Evolutionary conservation across 305 asterid genomes (phyloP).

Genomic region (Vinca major): DNA sequence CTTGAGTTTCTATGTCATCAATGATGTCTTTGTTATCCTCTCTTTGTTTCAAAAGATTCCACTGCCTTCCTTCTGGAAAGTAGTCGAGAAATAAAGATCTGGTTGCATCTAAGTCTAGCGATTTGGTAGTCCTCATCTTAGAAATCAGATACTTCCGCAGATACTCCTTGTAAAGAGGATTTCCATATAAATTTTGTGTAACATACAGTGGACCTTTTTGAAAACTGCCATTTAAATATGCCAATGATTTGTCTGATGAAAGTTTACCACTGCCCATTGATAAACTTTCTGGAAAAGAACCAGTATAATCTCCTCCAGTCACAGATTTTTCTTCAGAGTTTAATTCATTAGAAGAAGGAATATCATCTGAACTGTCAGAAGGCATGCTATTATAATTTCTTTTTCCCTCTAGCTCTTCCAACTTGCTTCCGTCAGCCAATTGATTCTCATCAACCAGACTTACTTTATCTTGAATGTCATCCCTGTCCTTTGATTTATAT

Average conservation of each 20-base stretch:
- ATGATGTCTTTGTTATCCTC: slow-evolving; percentile 26
- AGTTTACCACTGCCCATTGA: slow-evolving; percentile 27
- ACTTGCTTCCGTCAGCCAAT: slow-evolving; percentile 15
- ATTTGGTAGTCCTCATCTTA: slow-evolving; percentile 34
- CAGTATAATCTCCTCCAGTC: slow-evolving; percentile 17
- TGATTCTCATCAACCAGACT: slow-evolving; percentile 24
- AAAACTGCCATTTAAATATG: slow-evolving; percentile 27
- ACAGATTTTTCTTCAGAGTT: slow-evolving; percentile 17
- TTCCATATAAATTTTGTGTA: slow-evolving; percentile 30
- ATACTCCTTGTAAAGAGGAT: slow-evolving; percentile 48
- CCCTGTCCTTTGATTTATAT: slow-evolving; percentile 15
- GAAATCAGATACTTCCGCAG: slow-evolving; percentile 34
- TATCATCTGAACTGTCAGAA: slow-evolving; percentile 23
- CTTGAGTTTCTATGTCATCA: slow-evolving; percentile 22
- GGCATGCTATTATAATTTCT: slow-evolving; percentile 12
- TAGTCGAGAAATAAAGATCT: slow-evolving; percentile 49
- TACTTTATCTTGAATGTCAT: slow-evolving; percentile 26
- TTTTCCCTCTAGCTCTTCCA: slow-evolving; percentile 25
- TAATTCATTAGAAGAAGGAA: slow-evolving; percentile 21
- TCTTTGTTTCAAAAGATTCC: slow-evolving; percentile 57
- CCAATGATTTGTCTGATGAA: slow-evolving; percentile 26
- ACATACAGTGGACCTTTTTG: slow-evolving; percentile 25
- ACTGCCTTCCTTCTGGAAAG: slow-evolving; percentile 67
- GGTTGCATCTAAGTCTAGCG: slow-evolving; percentile 34
- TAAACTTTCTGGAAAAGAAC: slow-evolving; percentile 18